Evolutionary conservation across 306 rosid species (phyloP).

Genomic region (cucumber (Cucumis sativus)): DNA sequence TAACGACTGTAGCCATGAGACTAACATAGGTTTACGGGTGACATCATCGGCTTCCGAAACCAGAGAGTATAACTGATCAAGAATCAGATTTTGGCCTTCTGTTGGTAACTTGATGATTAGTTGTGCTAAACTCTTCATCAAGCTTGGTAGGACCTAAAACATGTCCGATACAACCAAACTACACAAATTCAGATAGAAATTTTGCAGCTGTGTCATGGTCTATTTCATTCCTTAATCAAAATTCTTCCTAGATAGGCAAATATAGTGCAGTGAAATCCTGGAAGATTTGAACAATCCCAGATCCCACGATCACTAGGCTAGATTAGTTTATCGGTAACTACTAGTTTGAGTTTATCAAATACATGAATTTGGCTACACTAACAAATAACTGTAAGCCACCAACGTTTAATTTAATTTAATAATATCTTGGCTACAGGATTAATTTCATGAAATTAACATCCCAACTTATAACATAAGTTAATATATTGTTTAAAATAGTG

Average conservation of each 20-base stretch:
- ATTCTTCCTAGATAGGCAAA: neutral
- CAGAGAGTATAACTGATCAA: slow-evolving; percentile 66
- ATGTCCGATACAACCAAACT: slow-evolving; percentile 2
- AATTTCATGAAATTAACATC: neutral
- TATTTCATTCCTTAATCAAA: neutral
- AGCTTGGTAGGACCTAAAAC: slow-evolving; percentile 63
- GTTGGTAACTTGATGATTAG: slow-evolving; percentile 47
- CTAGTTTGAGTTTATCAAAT: neutral
- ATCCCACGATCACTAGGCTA: neutral
- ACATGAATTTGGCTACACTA: neutral
- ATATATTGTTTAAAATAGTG: neutral
- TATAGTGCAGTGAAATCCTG: neutral
- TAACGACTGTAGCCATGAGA: slow-evolving; percentile 90
- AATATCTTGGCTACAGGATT: neutral
- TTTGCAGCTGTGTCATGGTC: neutral
- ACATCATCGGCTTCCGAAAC: slow-evolving; percentile 92
- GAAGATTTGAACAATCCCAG: neutral
- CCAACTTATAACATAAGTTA: neutral
- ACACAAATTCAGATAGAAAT: neutral
- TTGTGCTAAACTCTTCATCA: slow-evolving; percentile 74
- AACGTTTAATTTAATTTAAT: neutral
- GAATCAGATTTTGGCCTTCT: slow-evolving; percentile 58
- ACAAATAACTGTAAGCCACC: neutral
- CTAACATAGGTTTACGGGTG: slow-evolving; percentile 64
- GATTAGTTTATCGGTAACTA: neutral